A percentile compares a stretch with the other conserved stretches of the same genome.
These are phyloP conservation scores for Sclerospora graminicola DNA, from an alignment of 352 stramenopile species.

Conservation along the genomic window DNA sequence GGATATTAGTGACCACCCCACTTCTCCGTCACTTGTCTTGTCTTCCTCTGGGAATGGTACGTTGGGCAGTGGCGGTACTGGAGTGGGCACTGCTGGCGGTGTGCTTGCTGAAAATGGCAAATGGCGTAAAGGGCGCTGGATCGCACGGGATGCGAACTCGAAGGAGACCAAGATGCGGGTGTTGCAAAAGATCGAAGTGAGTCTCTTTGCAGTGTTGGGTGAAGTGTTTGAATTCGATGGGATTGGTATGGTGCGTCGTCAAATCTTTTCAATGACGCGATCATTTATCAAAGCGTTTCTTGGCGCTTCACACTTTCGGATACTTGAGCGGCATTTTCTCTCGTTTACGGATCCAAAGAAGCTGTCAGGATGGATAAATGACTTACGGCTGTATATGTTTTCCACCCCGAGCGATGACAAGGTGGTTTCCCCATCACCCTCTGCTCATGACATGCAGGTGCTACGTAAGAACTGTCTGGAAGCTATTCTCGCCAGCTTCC, in stretches of 20 bases:
- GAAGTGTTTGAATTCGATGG: conserved; percentile 83
- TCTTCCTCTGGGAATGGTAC: conserved; percentile 3
- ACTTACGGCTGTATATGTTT: conserved; percentile 58
- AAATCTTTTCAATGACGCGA: conserved; percentile 78
- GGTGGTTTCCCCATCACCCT: conserved; percentile 5
- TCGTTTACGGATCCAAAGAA: conserved; percentile 69
- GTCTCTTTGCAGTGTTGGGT: conserved; percentile 58
- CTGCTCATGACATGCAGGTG: conserved; percentile 32
- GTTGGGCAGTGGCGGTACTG: conserved; percentile 4
- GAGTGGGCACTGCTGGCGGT: conserved; percentile 1
- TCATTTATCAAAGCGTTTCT: conserved; percentile 78
- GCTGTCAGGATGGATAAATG: conserved; percentile 38
- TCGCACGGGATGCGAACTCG: conserved; percentile 49
- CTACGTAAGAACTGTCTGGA: conserved; percentile 58
- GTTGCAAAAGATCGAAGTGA: conserved; percentile 72
- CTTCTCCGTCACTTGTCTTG: conserved; percentile 7
- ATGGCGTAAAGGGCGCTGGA: conserved; percentile 45
- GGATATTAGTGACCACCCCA: conserved; percentile 10
- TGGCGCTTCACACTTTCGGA: conserved; percentile 68
- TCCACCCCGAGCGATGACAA: conserved; percentile 17
- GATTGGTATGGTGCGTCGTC: conserved; percentile 64
- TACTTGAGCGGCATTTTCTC: conserved; percentile 72
- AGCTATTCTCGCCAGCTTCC: conserved; percentile 59
- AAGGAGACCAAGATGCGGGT: conserved; percentile 78
- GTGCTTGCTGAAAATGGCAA: conserved; percentile 65